A percentile compares a stretch with the other conserved stretches of the same genome.
These are phyloP conservation scores for Phytopythium vexans DNA, from an alignment of 352 stramenopile genomes.

Conservation along the genomic window DNA sequence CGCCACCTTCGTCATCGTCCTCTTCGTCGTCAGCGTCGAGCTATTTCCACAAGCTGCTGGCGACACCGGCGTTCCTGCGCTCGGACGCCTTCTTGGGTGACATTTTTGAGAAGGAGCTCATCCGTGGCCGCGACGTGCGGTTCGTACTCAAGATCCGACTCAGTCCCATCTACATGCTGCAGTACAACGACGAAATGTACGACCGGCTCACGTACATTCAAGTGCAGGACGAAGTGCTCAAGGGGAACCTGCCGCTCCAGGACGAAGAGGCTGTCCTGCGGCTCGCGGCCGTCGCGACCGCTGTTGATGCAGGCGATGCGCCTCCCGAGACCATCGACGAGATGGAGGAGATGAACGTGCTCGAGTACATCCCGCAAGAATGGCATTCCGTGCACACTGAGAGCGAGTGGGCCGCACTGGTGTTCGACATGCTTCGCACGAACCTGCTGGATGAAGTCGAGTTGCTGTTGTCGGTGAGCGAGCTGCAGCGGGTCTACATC, in stretches of 20 bases:
- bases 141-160: slow-evolving; percentile 95
- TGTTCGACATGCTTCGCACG: slow-evolving; percentile 56
- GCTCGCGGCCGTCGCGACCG: slow-evolving; percentile 75
- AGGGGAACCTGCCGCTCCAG: slow-evolving; percentile 79
- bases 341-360: slow-evolving; percentile 63
- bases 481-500: slow-evolving; percentile 84
- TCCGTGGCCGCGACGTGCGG: slow-evolving; percentile 84
- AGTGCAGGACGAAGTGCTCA: slow-evolving; percentile 91
- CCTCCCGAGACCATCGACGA: slow-evolving; percentile 53
- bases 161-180: slow-evolving; percentile 69
- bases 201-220: slow-evolving; percentile 87
- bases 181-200: slow-evolving; percentile 85
- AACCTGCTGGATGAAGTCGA: slow-evolving; percentile 51
- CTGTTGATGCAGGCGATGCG: slow-evolving; percentile 71
- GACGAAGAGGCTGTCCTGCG: slow-evolving; percentile 76
- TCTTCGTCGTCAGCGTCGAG: slow-evolving; percentile 34
- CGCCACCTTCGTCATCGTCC: slow-evolving; percentile 19
- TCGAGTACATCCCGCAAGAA: slow-evolving; percentile 83
- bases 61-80: slow-evolving; percentile 74
- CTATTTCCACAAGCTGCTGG: slow-evolving; percentile 79
- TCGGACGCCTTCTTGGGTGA: slow-evolving; percentile 87
- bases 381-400: slow-evolving; percentile 73
- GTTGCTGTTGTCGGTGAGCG: slow-evolving; percentile 27
- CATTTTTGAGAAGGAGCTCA: slow-evolving; percentile 89
- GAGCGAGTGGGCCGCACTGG: slow-evolving; percentile 74